phyloP scores from a whole-genome alignment of 2,329 filamentous ascomycete species.

The Calycina herbarum region DNA sequence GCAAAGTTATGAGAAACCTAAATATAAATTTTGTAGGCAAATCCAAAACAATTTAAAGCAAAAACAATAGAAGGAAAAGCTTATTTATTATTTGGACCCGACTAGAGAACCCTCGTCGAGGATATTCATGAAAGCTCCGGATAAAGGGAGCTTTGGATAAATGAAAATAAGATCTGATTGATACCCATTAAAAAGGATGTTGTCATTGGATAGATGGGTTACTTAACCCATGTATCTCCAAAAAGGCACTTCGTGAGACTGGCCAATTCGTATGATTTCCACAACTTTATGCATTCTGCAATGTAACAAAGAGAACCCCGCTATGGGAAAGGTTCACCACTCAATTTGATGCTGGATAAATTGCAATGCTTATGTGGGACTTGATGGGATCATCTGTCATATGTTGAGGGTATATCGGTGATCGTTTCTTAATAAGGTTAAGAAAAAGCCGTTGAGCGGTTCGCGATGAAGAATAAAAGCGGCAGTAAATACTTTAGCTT shows the following conservation, averaged over 20 bases:
- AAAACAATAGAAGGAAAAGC: neutral
- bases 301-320: slow-evolving; percentile 1
- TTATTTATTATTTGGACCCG: neutral
- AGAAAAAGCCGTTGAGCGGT: neutral
- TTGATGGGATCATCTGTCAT: neutral
- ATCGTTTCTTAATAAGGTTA: neutral
- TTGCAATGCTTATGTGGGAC: slow-evolving; percentile 1
- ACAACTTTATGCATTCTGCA: neutral
- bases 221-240: slow-evolving; percentile 5
- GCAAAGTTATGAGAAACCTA: neutral
- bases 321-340: neutral
- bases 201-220: slow-evolving; percentile 3
- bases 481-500: too few species aligned
- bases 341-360: neutral
- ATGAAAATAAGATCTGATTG: slow-evolving; percentile 9
- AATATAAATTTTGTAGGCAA: neutral
- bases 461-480: too few species aligned
- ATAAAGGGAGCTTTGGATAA: slow-evolving; percentile 24
- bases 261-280: slow-evolving; percentile 7
- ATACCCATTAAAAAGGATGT: neutral
- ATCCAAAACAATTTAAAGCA: neutral
- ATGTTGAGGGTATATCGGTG: neutral
- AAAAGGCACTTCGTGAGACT: slow-evolving; percentile 9
- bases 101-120: neutral
- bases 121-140: slow-evolving; percentile 21